Evolutionary conservation across 805 yeast species (phyloP).

Genomic region (Saccharomycopsis sp.): DNA sequence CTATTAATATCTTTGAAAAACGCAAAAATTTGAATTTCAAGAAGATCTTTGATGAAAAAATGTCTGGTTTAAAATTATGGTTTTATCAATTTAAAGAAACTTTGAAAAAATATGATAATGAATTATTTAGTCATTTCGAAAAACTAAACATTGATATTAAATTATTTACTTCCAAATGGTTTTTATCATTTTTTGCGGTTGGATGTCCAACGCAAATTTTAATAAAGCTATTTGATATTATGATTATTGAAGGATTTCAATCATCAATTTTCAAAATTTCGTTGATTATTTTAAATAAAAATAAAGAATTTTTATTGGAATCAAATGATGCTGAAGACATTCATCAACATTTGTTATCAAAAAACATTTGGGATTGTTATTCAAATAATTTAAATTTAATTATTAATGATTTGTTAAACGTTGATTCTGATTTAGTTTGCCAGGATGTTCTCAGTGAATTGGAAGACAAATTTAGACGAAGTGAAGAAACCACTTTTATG

Average conservation of each 20-base stretch:
- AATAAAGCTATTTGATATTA: conserved; percentile 44
- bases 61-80: conserved; percentile 48
- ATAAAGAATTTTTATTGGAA: conserved; percentile 33
- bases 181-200: conserved; percentile 51
- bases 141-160: conserved; percentile 35
- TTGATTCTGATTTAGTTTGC: conserved; percentile 15
- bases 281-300: conserved; percentile 42
- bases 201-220: conserved; percentile 50
- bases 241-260: conserved; percentile 47
- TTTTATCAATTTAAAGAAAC: conserved; percentile 43
- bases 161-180: conserved; percentile 58
- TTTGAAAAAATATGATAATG: conserved; percentile 34
- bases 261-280: conserved; percentile 49
- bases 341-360: conserved; percentile 34
- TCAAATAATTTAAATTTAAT: conserved; percentile 31
- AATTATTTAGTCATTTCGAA: conserved; percentile 37
- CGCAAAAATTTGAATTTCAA: conserved; percentile 38
- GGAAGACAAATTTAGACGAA: conserved; percentile 8
- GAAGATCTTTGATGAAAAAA: conserved; percentile 45
- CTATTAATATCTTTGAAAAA: conserved; percentile 52
- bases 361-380: conserved; percentile 37
- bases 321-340: conserved; percentile 35
- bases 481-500: neutral
- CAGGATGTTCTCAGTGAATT: conserved; percentile 7
- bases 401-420: conserved; percentile 25